A percentile compares a stretch with the other conserved stretches of the same genome.
phyloP scores from a whole-genome alignment of 371 early-diverging fungal genomes.

The Nematocida ausubeli region DNA sequence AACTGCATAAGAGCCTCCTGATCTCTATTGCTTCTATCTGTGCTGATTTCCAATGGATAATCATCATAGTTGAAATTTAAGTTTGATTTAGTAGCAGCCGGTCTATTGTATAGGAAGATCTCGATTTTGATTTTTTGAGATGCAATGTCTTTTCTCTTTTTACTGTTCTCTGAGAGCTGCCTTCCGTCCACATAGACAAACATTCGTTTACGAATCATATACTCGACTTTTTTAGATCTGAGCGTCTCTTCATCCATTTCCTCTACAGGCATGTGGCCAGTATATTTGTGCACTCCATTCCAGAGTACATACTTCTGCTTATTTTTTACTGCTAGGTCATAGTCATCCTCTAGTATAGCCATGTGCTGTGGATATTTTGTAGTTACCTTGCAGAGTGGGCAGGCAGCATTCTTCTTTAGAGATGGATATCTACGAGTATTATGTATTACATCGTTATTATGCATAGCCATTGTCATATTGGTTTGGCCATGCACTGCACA shows the following conservation, averaged over 20 bases:
- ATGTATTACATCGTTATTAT: background rate
- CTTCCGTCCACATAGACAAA: background rate
- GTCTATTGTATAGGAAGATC: too few species aligned
- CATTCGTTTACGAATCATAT: too few species aligned
- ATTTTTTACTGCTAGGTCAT: background rate
- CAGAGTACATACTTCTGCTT: background rate
- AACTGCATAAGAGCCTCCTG: background rate
- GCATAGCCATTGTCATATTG: background rate
- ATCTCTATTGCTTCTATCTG: background rate
- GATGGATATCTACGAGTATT: background rate
- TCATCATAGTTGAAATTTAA: too few species aligned
- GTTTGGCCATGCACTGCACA: background rate
- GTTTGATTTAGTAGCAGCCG: too few species aligned
- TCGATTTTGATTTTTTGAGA: too few species aligned
- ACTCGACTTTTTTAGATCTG: too few species aligned
- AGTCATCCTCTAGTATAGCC: background rate
- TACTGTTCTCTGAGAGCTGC: background rate
- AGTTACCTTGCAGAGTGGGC: background rate
- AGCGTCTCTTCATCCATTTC: background rate
- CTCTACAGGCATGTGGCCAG: background rate
- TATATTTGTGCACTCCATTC: background rate
- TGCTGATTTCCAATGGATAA: background rate
- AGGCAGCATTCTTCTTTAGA: background rate
- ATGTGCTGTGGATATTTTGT: background rate
- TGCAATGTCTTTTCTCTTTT: too few species aligned